A percentile compares a stretch with the other conserved stretches of the same genome.
Conservation (phyloP, 495 filamentous ascomycete genomes). For the Aspergillus campestris region DNA sequence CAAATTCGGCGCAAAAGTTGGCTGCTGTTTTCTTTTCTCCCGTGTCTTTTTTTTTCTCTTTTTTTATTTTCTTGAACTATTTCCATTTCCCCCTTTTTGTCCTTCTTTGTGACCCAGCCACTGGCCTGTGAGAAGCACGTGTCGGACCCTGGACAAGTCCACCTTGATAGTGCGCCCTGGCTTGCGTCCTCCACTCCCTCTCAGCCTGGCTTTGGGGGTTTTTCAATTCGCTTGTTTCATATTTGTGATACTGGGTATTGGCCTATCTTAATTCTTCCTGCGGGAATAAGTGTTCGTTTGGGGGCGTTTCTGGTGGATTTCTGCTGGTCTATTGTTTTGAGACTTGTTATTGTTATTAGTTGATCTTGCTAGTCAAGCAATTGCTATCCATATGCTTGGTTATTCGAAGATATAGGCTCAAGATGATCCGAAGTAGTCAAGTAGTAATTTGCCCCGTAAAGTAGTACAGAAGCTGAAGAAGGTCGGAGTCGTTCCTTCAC, state of each 20-base stretch:
- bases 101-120: neutral
- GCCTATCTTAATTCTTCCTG: neutral
- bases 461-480: neutral
- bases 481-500: neutral
- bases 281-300: conserved; percentile 1
- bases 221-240: conserved; percentile 11
- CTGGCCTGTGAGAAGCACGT: too few species aligned
- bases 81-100: conserved; percentile 2
- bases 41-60: conserved; percentile 15
- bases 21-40: conserved; percentile 19
- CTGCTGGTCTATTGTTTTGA: conserved; percentile 1
- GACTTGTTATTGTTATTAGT: neutral
- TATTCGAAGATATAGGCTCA: neutral
- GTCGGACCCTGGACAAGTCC: too few species aligned
- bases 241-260: conserved; percentile 5
- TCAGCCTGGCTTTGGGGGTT: neutral
- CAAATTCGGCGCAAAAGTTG: conserved; percentile 28
- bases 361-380: neutral
- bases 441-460: too few species aligned
- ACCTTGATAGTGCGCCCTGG: too few species aligned
- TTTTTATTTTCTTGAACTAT: conserved; percentile 6
- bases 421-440: too few species aligned
- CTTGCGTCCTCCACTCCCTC: too few species aligned
- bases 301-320: conserved; percentile 8
- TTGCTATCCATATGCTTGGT: neutral